Conservation (phyloP, 2,329 filamentous ascomycete genomes). For the Fusarium bactridioides region DNA sequence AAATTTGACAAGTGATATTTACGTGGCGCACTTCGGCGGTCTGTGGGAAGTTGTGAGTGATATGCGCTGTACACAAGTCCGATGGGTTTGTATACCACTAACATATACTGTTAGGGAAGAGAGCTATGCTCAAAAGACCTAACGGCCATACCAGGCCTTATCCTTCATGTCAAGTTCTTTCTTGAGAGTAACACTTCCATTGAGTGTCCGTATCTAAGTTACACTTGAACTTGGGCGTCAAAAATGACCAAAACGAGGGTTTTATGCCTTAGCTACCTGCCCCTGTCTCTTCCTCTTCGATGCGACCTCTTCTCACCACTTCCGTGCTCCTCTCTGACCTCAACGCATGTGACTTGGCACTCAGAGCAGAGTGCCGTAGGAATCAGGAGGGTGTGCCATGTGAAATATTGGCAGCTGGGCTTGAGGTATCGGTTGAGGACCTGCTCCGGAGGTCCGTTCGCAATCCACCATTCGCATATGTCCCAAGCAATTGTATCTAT, state of each 20-base stretch:
- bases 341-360: constrained; percentile 24
- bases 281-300: not conserved
- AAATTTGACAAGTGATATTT: not conserved
- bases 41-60: not conserved
- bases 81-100: not conserved
- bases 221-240: not conserved
- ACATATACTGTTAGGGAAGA: not conserved
- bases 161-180: not conserved
- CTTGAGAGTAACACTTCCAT: not conserved
- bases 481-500: constrained; percentile 37
- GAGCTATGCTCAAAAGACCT: not conserved
- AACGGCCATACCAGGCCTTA: not conserved
- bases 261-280: not conserved
- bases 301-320: constrained; percentile 3
- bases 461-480: constrained; percentile 41
- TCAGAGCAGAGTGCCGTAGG: constrained; percentile 18
- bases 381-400: constrained; percentile 34
- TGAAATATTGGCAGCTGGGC: constrained; percentile 35
- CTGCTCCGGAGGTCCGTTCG: constrained; percentile 38
- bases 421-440: constrained; percentile 40
- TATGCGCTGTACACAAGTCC: not conserved
- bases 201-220: not conserved
- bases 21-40: not conserved
- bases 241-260: not conserved
- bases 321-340: not conserved